phyloP scores from a whole-genome alignment of 768 basidiomycete species.

The Suillus weaverae region DNA sequence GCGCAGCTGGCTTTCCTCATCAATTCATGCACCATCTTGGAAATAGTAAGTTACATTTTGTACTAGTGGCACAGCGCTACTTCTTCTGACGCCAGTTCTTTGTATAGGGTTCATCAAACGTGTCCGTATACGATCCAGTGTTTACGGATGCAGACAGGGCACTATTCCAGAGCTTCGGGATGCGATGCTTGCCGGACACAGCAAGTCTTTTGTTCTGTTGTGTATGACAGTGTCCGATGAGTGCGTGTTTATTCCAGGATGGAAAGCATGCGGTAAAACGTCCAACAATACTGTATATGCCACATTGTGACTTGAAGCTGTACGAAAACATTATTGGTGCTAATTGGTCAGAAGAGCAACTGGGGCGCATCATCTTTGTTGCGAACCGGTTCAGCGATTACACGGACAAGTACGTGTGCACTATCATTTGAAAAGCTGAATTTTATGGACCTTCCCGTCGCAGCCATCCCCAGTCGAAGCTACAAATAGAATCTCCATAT shows the following conservation, averaged over 20 bases:
- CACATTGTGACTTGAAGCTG: conserved; percentile 72
- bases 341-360: conserved; percentile 53
- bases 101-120: conserved; percentile 45
- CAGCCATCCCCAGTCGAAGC: conserved; percentile 54
- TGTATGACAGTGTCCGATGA: conserved; percentile 12
- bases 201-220: conserved; percentile 40
- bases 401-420: conserved; percentile 54
- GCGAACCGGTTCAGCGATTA: conserved; percentile 70
- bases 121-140: conserved; percentile 72
- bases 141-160: conserved; percentile 59
- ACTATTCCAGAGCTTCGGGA: conserved; percentile 44
- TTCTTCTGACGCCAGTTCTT: conserved; percentile 13
- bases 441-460: conserved; percentile 10
- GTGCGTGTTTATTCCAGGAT: conserved; percentile 26
- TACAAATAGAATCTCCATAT: conserved; percentile 52
- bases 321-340: conserved; percentile 65
- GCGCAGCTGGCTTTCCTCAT: conserved; percentile 70
- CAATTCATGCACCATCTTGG: conserved; percentile 49
- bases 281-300: conserved; percentile 75
- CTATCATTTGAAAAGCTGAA: conserved; percentile 16
- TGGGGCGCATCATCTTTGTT: conserved; percentile 55
- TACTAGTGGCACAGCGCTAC: conserved; percentile 12
- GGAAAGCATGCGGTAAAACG: conserved; percentile 30
- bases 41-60: conserved; percentile 53
- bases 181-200: conserved; percentile 42